Evolutionary conservation across 495 filamentous ascomycete species (phyloP).

Genomic region (Aspergillus diversus): DNA sequence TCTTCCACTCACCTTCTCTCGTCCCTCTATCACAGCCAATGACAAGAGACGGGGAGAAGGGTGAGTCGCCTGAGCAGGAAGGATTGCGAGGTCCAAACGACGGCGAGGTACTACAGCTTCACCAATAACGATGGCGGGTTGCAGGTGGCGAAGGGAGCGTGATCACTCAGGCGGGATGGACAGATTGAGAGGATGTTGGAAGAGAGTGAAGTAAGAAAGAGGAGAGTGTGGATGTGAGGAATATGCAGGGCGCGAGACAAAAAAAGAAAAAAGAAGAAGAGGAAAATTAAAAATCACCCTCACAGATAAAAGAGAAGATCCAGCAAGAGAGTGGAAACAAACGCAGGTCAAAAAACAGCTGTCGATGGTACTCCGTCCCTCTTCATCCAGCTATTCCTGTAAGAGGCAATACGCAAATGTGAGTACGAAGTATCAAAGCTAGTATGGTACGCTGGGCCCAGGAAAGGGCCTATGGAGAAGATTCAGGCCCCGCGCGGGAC

Average conservation of each 20-base stretch:
- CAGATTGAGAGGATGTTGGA: neutral
- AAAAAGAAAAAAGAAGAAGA: no score
- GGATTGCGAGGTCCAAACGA: constrained; percentile 4
- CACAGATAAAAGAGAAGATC: no score
- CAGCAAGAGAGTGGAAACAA: no score
- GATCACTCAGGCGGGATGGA: neutral
- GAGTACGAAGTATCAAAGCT: no score
- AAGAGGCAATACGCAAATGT: no score
- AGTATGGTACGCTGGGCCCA: no score
- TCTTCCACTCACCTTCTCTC: constrained; percentile 8
- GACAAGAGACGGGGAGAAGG: constrained; percentile 8
- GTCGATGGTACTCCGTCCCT: no score
- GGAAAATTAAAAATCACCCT: no score
- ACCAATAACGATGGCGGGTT: neutral
- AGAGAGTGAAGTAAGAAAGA: neutral
- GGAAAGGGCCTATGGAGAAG: neutral
- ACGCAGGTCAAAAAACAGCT: no score
- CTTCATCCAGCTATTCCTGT: no score
- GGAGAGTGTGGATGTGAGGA: neutral
- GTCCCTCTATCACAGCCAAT: neutral
- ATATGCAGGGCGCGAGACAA: neutral
- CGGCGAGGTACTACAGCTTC: neutral
- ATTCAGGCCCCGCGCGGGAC: neutral
- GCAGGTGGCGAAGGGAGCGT: constrained; percentile 3
- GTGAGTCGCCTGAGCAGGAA: neutral